Base-by-base conservation (phyloP, 2,329 filamentous ascomycete genomes). In the Dothistroma septosporum region DNA sequence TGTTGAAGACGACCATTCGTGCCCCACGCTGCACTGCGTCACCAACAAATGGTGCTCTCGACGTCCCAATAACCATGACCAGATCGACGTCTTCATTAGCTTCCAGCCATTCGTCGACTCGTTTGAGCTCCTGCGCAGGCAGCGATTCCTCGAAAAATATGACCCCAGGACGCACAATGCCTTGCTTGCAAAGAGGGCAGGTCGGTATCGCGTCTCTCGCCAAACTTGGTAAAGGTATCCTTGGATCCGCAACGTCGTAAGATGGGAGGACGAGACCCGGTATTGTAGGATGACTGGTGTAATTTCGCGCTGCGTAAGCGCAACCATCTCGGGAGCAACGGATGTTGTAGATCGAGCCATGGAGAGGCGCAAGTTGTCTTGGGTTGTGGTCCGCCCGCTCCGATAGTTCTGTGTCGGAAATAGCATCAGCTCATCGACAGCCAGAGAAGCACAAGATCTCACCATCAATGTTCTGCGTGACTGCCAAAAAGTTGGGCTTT, bases 381-480 rank as follows among this genome's bases (percentile, higher is more conserved):
- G 46, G 33, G 24, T 55, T 35, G 37, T 57, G 53, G 2, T 49
- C 53, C 10, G 58, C 58, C 53, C 58, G 19, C 21, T 60, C 41
- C 0, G 53, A 57, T 1, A 60, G 37, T 12, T 44, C 53, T 55
- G 19, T 3, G 24, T 11, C 24, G 44, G 5, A 6, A n/a, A 22
- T 44, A 1, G 16, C 32, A 55, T 55, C 31, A 22, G 19, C 35
- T 9, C 11, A 19, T 55, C 19, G 2, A 11, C 8, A 12, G 11
- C 19, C 11, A 12, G 35, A 21, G 19, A 11, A n/a, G n/a, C 31
- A 21, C 7, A 21, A 41, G 2, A 24, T 24, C 53, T 32, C 24
- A 55, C 58, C 58, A 35, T 61, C 58, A 21, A 61, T 47, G 19
- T 61, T 61, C 54, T 61, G 58, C 21, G 58, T 57, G 37, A 61